Conservation (phyloP, 140 eudicot genomes). For the Stevia rebaudiana region DNA sequence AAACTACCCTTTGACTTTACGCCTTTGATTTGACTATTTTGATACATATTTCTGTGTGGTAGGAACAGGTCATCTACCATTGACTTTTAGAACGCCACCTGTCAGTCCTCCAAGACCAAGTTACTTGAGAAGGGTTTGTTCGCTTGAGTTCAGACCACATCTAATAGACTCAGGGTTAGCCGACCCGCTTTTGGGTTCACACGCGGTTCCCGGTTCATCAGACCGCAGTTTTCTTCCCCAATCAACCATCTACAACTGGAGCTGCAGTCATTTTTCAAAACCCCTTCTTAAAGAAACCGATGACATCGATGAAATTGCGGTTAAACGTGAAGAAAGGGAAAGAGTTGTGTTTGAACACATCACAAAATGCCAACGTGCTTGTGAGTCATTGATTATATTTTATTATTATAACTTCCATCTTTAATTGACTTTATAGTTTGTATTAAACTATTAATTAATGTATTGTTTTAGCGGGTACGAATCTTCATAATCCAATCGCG, state of each 20-base stretch:
- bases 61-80: slow-evolving; percentile 55
- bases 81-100: slow-evolving; percentile 94
- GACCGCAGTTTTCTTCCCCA: slow-evolving; percentile 93
- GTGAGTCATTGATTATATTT: slow-evolving; percentile 37
- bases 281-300: slow-evolving; percentile 80
- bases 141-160: slow-evolving; percentile 88
- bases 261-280: slow-evolving; percentile 94
- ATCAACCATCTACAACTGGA: slow-evolving; percentile 90
- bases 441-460: background rate
- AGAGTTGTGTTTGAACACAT: slow-evolving; percentile 67
- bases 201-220: slow-evolving; percentile 50
- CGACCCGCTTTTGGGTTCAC: slow-evolving; percentile 77
- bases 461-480: slow-evolving; percentile 56
- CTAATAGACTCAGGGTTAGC: slow-evolving; percentile 85
- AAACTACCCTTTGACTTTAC: background rate
- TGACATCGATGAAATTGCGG: slow-evolving; percentile 59
- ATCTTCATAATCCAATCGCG: slow-evolving; percentile 79
- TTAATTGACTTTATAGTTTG: background rate
- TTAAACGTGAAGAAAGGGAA: slow-evolving; percentile 76
- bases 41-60: background rate
- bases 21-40: background rate
- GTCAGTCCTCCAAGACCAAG: slow-evolving; percentile 96
- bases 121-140: slow-evolving; percentile 84
- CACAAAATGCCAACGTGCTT: slow-evolving; percentile 76
- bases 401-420: background rate